Evolutionary conservation across 2,329 filamentous ascomycete genomes (phyloP).

Genomic region (Alternaria burnsii): DNA sequence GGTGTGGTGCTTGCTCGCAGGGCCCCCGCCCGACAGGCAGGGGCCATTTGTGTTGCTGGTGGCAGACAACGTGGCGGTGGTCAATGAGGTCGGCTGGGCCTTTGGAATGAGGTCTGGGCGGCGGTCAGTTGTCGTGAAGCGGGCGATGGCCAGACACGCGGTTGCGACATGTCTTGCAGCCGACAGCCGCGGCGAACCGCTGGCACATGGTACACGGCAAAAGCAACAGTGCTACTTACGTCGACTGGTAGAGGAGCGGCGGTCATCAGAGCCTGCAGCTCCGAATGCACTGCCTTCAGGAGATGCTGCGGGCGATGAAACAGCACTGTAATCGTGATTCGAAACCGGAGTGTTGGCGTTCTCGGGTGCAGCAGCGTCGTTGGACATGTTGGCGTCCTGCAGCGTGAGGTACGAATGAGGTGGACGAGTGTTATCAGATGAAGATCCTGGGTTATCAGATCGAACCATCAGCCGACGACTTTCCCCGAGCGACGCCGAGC

Average conservation of each 20-base stretch:
- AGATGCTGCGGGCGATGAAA: constrained; percentile 13
- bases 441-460: constrained; percentile 38
- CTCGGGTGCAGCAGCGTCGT: constrained; percentile 17
- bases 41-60: constrained; percentile 29
- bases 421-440: constrained; percentile 29
- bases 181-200: constrained; percentile 17
- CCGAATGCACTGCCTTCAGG: constrained; percentile 1
- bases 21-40: constrained; percentile 48
- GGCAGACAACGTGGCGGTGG: constrained; percentile 39
- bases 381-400: constrained; percentile 28
- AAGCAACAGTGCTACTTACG: constrained; percentile 27
- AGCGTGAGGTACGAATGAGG: constrained; percentile 19
- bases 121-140: constrained; percentile 14
- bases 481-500: constrained; percentile 25
- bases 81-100: constrained; percentile 12
- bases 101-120: constrained; percentile 21
- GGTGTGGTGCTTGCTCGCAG: constrained; percentile 48
- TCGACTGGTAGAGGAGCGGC: constrained; percentile 24
- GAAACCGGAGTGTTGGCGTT: constrained; percentile 22
- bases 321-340: constrained; percentile 5
- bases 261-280: constrained; percentile 24
- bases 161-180: constrained; percentile 1
- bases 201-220: constrained; percentile 7
- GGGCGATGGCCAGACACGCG: not conserved
- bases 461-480: constrained; percentile 19